Conservation (phyloP, 31 red algal species). For the Asparagopsis taxiformis region DNA sequence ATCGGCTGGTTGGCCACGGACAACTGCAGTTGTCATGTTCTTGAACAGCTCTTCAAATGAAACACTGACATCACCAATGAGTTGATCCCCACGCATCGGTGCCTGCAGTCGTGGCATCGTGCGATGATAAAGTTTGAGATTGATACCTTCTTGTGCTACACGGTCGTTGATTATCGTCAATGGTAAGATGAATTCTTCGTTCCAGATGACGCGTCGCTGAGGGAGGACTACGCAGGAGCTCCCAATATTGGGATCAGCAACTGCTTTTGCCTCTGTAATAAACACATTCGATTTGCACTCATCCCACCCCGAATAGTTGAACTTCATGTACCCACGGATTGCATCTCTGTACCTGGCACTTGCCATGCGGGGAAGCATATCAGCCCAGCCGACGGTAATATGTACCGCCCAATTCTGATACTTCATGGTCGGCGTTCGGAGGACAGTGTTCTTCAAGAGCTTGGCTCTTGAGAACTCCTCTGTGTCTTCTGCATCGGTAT, state of each 20-base stretch:
- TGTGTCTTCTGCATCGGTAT: slow-evolving; percentile 65
- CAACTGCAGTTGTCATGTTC: slow-evolving; percentile 63
- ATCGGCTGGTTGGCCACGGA: slow-evolving; percentile 80
- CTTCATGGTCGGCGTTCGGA: slow-evolving; percentile 72
- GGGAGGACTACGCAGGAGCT: slow-evolving; percentile 58
- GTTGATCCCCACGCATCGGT: slow-evolving; percentile 39
- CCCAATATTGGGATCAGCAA: slow-evolving; percentile 77
- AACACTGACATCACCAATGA: slow-evolving; percentile 74
- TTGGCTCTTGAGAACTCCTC: slow-evolving; percentile 70
- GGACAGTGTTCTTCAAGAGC: slow-evolving; percentile 76
- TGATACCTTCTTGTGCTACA: slow-evolving; percentile 74
- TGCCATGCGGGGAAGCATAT: slow-evolving; percentile 88
- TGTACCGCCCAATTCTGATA: slow-evolving; percentile 84
- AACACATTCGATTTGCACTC: slow-evolving; percentile 43
- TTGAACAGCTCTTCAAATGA: slow-evolving; percentile 73
- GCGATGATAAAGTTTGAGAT: slow-evolving; percentile 72
- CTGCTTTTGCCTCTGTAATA: slow-evolving; percentile 68
- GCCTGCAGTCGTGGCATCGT: slow-evolving; percentile 57
- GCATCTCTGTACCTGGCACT: slow-evolving; percentile 60
- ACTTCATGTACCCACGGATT: slow-evolving; percentile 77
- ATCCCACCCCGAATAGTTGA: slow-evolving; percentile 73
- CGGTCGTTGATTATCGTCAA: slow-evolving; percentile 77
- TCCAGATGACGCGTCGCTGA: slow-evolving; percentile 77
- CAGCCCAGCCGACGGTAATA: slow-evolving; percentile 86
- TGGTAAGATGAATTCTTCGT: slow-evolving; percentile 79